Percentiles rank a stretch among this genome's conserved stretches.
These are phyloP conservation scores for Mallotus japonicus DNA, from an alignment of 441 rosid species.

Conservation along the genomic window DNA sequence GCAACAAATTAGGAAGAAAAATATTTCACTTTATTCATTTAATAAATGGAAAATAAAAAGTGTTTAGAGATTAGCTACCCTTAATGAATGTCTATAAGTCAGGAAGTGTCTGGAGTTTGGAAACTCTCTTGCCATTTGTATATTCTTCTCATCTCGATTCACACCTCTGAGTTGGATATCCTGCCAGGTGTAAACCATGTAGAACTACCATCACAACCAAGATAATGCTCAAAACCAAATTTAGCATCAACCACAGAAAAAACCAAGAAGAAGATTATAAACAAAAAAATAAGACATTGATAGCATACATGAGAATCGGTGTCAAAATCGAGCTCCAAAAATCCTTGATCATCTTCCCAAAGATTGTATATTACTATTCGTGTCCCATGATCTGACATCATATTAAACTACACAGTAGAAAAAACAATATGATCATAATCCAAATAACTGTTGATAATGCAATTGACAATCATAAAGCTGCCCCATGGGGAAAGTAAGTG, in stretches of 20 bases:
- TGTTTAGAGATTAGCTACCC: conserved; percentile 39
- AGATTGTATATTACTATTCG: conserved; percentile 82
- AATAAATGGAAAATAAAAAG: neutral
- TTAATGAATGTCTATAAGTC: conserved; percentile 68
- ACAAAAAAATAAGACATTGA: neutral
- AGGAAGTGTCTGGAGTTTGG: conserved; percentile 72
- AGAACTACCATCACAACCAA: conserved; percentile 4
- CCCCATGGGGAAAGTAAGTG: too few species aligned
- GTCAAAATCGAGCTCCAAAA: conserved; percentile 80
- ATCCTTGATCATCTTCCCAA: conserved; percentile 92
- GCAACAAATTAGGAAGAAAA: neutral
- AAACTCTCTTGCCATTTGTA: conserved; percentile 56
- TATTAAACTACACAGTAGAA: conserved; percentile 46
- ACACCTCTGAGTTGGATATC: conserved; percentile 83
- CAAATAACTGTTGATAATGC: neutral
- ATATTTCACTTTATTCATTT: neutral
- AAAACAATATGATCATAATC: neutral
- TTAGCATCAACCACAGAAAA: neutral
- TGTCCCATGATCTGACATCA: conserved; percentile 73
- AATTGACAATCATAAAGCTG: neutral
- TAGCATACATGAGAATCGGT: conserved; percentile 57
- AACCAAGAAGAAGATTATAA: neutral
- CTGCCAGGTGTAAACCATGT: conserved; percentile 34
- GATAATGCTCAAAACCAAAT: neutral
- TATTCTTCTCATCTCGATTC: conserved; percentile 75